Base-by-base conservation (phyloP, 345 rosid species). In the Salix caprea region DNA sequence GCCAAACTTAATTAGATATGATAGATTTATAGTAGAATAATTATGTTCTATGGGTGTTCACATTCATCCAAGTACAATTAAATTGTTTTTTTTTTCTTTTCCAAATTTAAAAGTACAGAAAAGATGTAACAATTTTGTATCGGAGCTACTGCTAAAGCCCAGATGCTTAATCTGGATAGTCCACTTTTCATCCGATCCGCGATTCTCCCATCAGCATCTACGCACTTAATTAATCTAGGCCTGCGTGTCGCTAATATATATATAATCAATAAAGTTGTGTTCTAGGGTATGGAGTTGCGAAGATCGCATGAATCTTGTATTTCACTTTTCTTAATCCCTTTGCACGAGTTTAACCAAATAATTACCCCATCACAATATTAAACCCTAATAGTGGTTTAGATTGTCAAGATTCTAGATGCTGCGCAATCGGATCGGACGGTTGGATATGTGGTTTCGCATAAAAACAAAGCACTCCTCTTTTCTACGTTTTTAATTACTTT, bases 21-120 rank as follows among this genome's bases (percentile, higher is more conserved):
- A 61, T 76, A 50, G 54, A 67, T 11, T 50, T 78, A 58, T 16
- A 6, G 64, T 46, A 32, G 61, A 80, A 76, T 83, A 52, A 76
- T 77, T 70, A 44, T 77, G 83, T 66, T 44, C 71, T 11, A 66
- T 74, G 80, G 50, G 71, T 72, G 76, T 65, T 67, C 74, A 69
- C 64, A 10, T 67, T 44, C 69, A 65, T 58, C 70, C 23, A 74
- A 83, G 78, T 74, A 81, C 71, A 83, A 50, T 76, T 58, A 69
- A 71, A 54, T 3, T 71, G 28, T 70, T 78, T 76, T 44, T 75
- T 75, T 65, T 42, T 16, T 39, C 15, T 65, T 42, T 16, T 39
- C 15, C 11, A 10, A 69, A 65, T 50, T 28, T 58, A 74, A 79
- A 78, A 65, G 64, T 58, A 40, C 48, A 36, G 30, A 46, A 77